Percentiles rank a stretch among this genome's conserved stretches.
Conservation (phyloP, 2,329 filamentous ascomycete genomes). For the Curvularia spicifera region DNA sequence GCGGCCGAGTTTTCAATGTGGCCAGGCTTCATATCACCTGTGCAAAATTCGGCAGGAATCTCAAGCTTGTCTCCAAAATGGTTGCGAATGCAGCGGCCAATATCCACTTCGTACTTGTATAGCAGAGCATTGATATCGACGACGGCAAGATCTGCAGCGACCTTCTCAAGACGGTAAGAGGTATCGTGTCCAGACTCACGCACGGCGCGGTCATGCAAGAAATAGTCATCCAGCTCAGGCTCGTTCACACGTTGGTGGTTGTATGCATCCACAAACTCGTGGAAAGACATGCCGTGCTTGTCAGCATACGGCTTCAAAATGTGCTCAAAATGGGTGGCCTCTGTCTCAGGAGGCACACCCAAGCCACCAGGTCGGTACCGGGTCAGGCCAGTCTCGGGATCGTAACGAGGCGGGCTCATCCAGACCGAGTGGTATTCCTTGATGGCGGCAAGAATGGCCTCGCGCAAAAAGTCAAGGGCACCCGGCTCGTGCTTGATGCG, state of each 20-base stretch:
- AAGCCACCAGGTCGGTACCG: constrained; percentile 82
- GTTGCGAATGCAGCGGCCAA: constrained; percentile 81
- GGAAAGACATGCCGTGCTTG: constrained; percentile 81
- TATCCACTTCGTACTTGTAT: constrained; percentile 97
- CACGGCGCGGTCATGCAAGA: constrained; percentile 92
- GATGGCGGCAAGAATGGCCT: constrained; percentile 85
- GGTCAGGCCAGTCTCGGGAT: constrained; percentile 78
- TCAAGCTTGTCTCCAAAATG: constrained; percentile 81
- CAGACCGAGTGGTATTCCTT: constrained; percentile 95
- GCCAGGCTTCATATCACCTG: constrained; percentile 66
- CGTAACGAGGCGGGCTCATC: constrained; percentile 74
- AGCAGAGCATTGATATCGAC: constrained; percentile 93
- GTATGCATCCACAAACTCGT: constrained; percentile 87
- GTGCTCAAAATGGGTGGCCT: constrained; percentile 84
- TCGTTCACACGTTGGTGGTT: constrained; percentile 76
- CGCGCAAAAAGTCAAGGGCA: constrained; percentile 79
- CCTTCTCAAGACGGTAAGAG: constrained; percentile 86
- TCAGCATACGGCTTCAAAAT: constrained; percentile 80
- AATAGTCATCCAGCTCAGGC: constrained; percentile 92
- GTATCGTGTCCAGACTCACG: constrained; percentile 98
- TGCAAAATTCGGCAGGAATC: constrained; percentile 84
- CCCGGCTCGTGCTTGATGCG: constrained; percentile 86
- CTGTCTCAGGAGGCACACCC: constrained; percentile 90
- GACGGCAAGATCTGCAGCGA: constrained; percentile 82
- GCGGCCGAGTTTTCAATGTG: constrained; percentile 80